These are phyloP conservation scores for Cyclanthera cordifolia DNA, from an alignment of 306 rosid species.

Conservation along the genomic window DNA sequence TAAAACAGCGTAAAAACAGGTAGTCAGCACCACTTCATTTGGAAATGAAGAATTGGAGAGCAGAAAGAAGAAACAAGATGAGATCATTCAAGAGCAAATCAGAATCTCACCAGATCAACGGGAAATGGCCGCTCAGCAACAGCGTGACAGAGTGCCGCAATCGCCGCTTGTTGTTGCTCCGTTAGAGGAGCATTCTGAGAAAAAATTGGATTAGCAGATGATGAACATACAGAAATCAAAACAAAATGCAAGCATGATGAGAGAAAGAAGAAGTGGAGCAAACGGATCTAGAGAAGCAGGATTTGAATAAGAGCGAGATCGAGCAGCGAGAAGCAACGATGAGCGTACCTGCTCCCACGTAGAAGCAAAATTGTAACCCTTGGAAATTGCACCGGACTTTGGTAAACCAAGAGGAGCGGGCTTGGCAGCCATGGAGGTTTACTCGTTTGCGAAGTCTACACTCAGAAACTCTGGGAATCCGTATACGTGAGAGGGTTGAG, in stretches of 20 bases:
- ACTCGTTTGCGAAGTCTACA: background rate
- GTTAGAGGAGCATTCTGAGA: slow-evolving; percentile 73
- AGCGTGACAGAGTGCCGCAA: slow-evolving; percentile 52
- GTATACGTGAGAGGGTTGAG: too few relatives aligned
- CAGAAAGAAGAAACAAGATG: background rate
- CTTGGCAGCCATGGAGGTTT: slow-evolving; percentile 27
- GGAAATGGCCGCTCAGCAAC: slow-evolving; percentile 84
- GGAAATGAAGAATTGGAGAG: background rate
- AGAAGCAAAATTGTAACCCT: slow-evolving; percentile 82
- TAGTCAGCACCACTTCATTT: background rate
- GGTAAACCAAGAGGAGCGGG: slow-evolving; percentile 34
- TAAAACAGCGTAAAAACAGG: background rate
- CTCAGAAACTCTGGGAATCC: background rate
- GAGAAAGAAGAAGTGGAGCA: too few relatives aligned
- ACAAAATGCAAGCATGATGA: too few relatives aligned
- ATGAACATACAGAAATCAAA: background rate
- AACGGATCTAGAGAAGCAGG: background rate
- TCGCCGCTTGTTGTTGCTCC: slow-evolving; percentile 66
- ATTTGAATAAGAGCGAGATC: background rate
- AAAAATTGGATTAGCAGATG: background rate
- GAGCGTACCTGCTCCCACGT: slow-evolving; percentile 72
- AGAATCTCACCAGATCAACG: slow-evolving; percentile 40
- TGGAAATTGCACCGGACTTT: slow-evolving; percentile 74
- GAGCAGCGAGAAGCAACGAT: background rate
- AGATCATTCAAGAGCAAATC: background rate